A percentile compares a stretch with the other conserved stretches of the same genome.
These are phyloP conservation scores for Scheffersomyces ergatensis DNA, from an alignment of 805 yeast genomes.

Conservation along the genomic window DNA sequence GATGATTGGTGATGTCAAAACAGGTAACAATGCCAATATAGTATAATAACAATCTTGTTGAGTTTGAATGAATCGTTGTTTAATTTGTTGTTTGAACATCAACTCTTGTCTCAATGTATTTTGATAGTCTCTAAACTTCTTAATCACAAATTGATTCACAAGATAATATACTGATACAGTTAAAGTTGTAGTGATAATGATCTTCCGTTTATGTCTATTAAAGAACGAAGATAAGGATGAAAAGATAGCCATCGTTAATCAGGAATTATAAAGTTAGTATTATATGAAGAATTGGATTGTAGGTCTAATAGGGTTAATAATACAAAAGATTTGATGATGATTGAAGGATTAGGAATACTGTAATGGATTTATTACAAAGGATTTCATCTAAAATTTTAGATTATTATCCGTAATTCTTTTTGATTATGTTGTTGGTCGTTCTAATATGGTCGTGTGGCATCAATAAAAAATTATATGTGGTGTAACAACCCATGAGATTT, in stretches of 20 bases:
- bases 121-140: slow-evolving; percentile 38
- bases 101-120: slow-evolving; percentile 38
- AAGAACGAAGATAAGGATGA: slow-evolving; percentile 39
- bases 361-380: too few species aligned
- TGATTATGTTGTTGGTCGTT: too few species aligned
- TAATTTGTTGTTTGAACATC: slow-evolving; percentile 51
- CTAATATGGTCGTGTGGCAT: too few species aligned
- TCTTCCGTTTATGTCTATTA: slow-evolving; percentile 37
- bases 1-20: slow-evolving; percentile 62
- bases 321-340: too few species aligned
- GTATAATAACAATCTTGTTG: slow-evolving; percentile 88
- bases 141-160: slow-evolving; percentile 36
- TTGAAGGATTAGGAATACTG: too few species aligned
- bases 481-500: too few species aligned
- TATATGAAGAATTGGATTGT: too few species aligned
- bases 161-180: slow-evolving; percentile 35
- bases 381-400: too few species aligned
- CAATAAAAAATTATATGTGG: too few species aligned
- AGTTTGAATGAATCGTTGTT: slow-evolving; percentile 83
- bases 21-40: slow-evolving; percentile 77
- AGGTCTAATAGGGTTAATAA: too few species aligned
- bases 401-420: too few species aligned
- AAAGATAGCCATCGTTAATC: slow-evolving; percentile 40
- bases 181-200: slow-evolving; percentile 30
- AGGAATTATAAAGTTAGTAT: too few species aligned